Evolutionary conservation across 1,139 yeast genomes (phyloP).

Genomic region (Lodderomyces pseudojiufengensis): DNA sequence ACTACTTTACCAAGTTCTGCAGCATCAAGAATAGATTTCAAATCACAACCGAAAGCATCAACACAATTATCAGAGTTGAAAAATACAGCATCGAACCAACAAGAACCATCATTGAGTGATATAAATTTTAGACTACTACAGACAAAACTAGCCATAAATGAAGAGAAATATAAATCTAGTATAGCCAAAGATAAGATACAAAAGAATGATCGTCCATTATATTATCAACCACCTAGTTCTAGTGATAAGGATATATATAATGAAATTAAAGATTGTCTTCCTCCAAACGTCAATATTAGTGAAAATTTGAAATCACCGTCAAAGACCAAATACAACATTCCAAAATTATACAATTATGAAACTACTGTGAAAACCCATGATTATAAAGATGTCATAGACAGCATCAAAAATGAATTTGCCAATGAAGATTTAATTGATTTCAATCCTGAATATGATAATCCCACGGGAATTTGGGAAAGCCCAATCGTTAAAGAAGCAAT

Average conservation of each 20-base stretch:
- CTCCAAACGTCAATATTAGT: constrained; percentile 21
- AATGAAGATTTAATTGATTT: constrained; percentile 11
- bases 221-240: constrained; percentile 35
- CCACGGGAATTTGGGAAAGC: constrained; percentile 41
- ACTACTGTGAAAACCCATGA: constrained; percentile 1
- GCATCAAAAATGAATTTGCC: constrained; percentile 11
- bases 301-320: background rate
- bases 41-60: constrained; percentile 2
- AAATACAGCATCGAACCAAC: background rate
- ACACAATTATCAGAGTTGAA: background rate
- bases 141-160: constrained; percentile 12
- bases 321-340: background rate
- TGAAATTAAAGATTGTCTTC: constrained; percentile 30
- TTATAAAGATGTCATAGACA: constrained; percentile 5
- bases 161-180: constrained; percentile 4
- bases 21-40: constrained; percentile 10
- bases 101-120: constrained; percentile 9
- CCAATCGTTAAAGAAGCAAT: constrained; percentile 39
- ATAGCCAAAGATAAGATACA: constrained; percentile 6
- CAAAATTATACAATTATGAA: background rate
- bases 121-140: constrained; percentile 12
- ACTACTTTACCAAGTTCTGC: constrained; percentile 12
- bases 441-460: constrained; percentile 10
- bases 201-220: constrained; percentile 24
- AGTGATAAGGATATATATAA: constrained; percentile 19